phyloP scores from a whole-genome alignment of 2,329 filamentous ascomycete genomes.

The Colletotrichum coccodes region DNA sequence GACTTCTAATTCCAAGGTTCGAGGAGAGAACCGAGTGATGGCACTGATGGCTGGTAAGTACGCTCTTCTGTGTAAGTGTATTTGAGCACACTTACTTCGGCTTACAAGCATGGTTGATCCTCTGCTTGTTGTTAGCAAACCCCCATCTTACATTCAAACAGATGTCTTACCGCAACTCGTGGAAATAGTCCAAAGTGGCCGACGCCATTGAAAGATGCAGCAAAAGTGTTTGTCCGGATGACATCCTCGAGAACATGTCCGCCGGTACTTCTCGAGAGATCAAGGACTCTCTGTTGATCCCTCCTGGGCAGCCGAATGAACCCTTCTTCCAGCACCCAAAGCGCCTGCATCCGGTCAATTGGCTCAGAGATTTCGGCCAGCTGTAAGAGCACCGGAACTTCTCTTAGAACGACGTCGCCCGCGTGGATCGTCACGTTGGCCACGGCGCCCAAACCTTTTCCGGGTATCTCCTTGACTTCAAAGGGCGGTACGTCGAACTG shows the following conservation, averaged over 20 bases:
- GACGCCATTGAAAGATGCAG: slow-evolving; percentile 35
- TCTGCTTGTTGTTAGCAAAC: slow-evolving; percentile 34
- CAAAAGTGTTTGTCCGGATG: slow-evolving; percentile 47
- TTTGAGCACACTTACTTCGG: slow-evolving; percentile 43
- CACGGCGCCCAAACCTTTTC: slow-evolving; percentile 44
- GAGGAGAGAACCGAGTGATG: slow-evolving; percentile 43
- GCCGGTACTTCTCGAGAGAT: slow-evolving; percentile 42
- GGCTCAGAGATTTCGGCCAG: slow-evolving; percentile 37
- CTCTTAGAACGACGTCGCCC: slow-evolving; percentile 44
- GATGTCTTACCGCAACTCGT: slow-evolving; percentile 43
- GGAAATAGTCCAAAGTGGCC: slow-evolving; percentile 44
- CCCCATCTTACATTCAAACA: neutral
- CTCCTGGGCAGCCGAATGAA: slow-evolving; percentile 40
- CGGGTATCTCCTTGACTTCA: slow-evolving; percentile 38
- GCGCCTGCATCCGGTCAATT: slow-evolving; percentile 35
- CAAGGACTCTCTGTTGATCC: slow-evolving; percentile 36
- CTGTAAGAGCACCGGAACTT: slow-evolving; percentile 41
- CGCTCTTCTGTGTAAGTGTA: neutral
- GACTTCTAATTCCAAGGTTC: slow-evolving; percentile 43
- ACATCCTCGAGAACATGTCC: slow-evolving; percentile 45
- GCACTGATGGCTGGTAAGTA: slow-evolving; percentile 36
- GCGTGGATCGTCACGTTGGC: slow-evolving; percentile 42
- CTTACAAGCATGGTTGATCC: slow-evolving; percentile 48
- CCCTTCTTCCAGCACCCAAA: slow-evolving; percentile 40
- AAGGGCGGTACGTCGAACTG: slow-evolving; percentile 34